Conservation (phyloP, 306 rosid species). For the Spatholobus suberectus region DNA sequence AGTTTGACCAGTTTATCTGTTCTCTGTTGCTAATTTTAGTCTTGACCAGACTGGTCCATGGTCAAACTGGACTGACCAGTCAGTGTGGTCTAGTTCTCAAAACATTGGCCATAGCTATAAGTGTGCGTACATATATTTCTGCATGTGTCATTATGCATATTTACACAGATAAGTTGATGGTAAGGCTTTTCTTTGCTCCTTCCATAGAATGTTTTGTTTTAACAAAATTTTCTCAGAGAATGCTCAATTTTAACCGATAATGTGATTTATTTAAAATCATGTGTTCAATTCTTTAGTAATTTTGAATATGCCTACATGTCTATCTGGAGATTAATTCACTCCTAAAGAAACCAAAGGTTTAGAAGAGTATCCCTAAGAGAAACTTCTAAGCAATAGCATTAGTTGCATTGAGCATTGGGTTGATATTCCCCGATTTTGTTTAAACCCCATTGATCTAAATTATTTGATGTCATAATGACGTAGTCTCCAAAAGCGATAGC, state of each 20-base stretch:
- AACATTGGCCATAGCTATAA: neutral
- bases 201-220: neutral
- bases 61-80: neutral
- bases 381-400: conserved; percentile 12
- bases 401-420: neutral
- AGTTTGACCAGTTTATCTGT: neutral
- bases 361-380: conserved; percentile 2
- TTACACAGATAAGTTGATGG: neutral
- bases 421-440: neutral
- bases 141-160: neutral
- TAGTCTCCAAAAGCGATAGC: neutral
- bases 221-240: neutral
- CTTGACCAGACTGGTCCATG: neutral
- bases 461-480: conserved; percentile 20
- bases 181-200: neutral
- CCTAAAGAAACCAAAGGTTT: neutral
- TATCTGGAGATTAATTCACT: neutral
- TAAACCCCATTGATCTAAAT: neutral
- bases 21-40: neutral
- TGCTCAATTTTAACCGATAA: neutral
- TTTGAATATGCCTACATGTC: neutral
- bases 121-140: neutral
- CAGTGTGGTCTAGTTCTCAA: neutral
- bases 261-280: neutral
- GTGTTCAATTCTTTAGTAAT: neutral